A percentile compares a stretch with the other conserved stretches of the same genome.
Evolutionary conservation across 2,329 filamentous ascomycete species (phyloP).

Genomic region (Periconia sp.): DNA sequence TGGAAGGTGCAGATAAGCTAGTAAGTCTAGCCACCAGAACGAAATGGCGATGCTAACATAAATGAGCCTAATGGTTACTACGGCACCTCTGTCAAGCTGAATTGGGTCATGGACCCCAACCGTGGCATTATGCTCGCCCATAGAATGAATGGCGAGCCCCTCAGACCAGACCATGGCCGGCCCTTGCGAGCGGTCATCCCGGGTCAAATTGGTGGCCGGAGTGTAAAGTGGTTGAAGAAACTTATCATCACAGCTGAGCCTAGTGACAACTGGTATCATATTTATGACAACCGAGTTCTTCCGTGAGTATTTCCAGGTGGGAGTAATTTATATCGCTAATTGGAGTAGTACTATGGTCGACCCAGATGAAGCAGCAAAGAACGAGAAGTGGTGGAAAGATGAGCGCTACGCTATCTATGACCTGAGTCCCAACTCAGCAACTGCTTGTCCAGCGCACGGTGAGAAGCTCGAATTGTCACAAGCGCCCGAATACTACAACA

Average conservation of each 20-base stretch:
- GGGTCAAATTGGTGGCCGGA: constrained; percentile 88
- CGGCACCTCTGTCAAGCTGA: constrained; percentile 85
- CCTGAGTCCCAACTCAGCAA: constrained; percentile 84
- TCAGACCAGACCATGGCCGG: constrained; percentile 84
- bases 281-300: constrained; percentile 89
- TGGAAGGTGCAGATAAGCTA: constrained; percentile 87
- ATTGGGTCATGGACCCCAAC: constrained; percentile 85
- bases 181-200: constrained; percentile 84
- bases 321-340: neutral
- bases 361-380: constrained; percentile 77
- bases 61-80: constrained; percentile 80
- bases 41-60: constrained; percentile 14
- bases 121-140: constrained; percentile 86
- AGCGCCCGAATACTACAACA: constrained; percentile 63
- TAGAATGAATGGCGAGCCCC: constrained; percentile 84
- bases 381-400: constrained; percentile 82
- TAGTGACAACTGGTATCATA: constrained; percentile 94
- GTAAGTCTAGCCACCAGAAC: constrained; percentile 39
- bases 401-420: constrained; percentile 94
- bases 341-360: constrained; percentile 71
- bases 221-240: constrained; percentile 89
- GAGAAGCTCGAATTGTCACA: constrained; percentile 65
- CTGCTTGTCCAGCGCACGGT: constrained; percentile 79
- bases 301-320: constrained; percentile 55
- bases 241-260: constrained; percentile 78